Conservation (phyloP, 352 stramenopile species). For the Phytophthora citrophthora region DNA sequence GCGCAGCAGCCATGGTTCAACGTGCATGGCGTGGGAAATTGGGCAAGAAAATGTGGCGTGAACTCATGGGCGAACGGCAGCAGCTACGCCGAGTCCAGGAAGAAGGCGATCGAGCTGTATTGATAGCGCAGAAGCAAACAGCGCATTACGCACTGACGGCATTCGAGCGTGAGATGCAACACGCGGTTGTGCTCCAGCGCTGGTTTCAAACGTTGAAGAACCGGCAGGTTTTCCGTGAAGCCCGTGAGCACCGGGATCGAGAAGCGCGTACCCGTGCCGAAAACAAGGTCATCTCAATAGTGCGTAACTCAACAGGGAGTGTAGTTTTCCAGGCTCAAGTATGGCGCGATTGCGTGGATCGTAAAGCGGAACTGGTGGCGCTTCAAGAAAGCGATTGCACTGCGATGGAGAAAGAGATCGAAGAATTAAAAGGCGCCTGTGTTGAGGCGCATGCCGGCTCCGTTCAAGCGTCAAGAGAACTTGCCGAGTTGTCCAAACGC, state of each 20-base stretch:
- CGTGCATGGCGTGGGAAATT: slow-evolving; percentile 68
- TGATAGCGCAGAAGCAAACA: slow-evolving; percentile 66
- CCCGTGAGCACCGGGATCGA: slow-evolving; percentile 27
- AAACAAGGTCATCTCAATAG: slow-evolving; percentile 42
- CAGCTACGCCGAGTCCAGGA: slow-evolving; percentile 56
- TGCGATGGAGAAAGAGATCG: slow-evolving; percentile 57
- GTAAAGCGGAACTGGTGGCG: slow-evolving; percentile 44
- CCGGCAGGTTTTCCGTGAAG: slow-evolving; percentile 62
- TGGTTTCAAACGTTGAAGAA: slow-evolving; percentile 68
- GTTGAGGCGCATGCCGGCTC: slow-evolving; percentile 50
- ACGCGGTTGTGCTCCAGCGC: slow-evolving; percentile 60
- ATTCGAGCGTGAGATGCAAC: slow-evolving; percentile 38
- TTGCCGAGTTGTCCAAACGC: slow-evolving; percentile 39
- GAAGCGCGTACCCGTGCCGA: slow-evolving; percentile 31
- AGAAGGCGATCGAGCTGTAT: slow-evolving; percentile 62
- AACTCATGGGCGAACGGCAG: slow-evolving; percentile 48
- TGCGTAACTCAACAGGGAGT: slow-evolving; percentile 36
- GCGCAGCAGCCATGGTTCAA: slow-evolving; percentile 48
- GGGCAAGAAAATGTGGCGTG: slow-evolving; percentile 63
- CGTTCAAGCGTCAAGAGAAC: slow-evolving; percentile 40
- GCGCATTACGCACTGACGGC: slow-evolving; percentile 64
- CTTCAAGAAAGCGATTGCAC: slow-evolving; percentile 52
- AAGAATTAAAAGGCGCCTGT: slow-evolving; percentile 51
- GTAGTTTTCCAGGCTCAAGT: slow-evolving; percentile 74
- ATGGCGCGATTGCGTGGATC: slow-evolving; percentile 70